Evolutionary conservation across 2,329 filamentous ascomycete genomes (phyloP), one percentile per base, ranked within the genome.

Genomic region (Metarhizium robertsii): DNA sequence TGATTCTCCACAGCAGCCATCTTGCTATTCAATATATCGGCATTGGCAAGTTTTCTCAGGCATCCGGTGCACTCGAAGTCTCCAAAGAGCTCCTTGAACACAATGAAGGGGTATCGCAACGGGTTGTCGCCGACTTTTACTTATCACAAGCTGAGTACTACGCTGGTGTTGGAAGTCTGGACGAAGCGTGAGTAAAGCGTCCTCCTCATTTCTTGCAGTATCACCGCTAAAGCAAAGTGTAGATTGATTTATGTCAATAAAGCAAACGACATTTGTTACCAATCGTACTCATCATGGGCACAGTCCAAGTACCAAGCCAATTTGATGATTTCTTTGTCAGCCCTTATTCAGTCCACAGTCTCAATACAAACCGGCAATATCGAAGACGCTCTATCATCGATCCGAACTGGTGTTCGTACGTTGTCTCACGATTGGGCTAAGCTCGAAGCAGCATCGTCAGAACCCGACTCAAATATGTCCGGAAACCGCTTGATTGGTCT

Each of bases 91-190:
- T 78, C 18, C 60, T 74, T 8, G 62, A 68, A 46, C 65, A 72
- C 53, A 65, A 71, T n/a, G 65, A 72, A n/a, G 64, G 64, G 0
- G 58, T 67, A 3, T 70, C 73, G 2, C 66, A 66, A 13, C 72
- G 77, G 18, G 68, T 74, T 6, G 60, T 75, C 20, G 75, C 75
- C 10, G 69, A 70, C 16, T 87, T 87, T 67, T 80, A 91, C 60
- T 71, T 96, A 6, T 82, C 84, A 0, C 84, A 85, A 58, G 85
- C 88, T 0, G 89, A 95, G 66, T 90, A 91, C 66, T 76, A 86
- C 32, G 73, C 92, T 18, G 80, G 81, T 1, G 79, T 85, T 13
- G 87, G 86, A 10, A 83, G 84, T 52, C 71, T 81, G 16, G 78
- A 84, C 10, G 84, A 87, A 69, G 86, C 81, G 66, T 75, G 65